Conservation (phyloP, 2,329 filamentous ascomycete genomes). For the Neocatenulostroma microsporum region DNA sequence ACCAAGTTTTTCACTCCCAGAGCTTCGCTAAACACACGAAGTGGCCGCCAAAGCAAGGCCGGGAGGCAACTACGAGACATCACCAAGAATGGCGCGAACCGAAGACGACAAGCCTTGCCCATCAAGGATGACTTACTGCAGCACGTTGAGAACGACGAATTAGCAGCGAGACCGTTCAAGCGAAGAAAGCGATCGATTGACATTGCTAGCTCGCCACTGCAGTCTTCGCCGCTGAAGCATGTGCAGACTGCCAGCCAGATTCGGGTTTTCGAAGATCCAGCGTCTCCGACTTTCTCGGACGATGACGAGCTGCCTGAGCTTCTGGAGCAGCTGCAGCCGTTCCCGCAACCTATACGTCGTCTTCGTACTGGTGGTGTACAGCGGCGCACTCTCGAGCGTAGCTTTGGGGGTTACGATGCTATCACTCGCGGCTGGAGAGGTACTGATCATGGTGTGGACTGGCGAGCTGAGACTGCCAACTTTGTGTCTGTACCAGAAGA, state of each 20-base stretch:
- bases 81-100: constrained; percentile 40
- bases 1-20: constrained; percentile 46
- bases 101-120: constrained; percentile 12
- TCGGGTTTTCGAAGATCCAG: constrained; percentile 16
- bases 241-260: constrained; percentile 18
- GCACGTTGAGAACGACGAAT: constrained; percentile 11
- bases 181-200: constrained; percentile 25
- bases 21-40: constrained; percentile 23
- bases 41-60: constrained; percentile 30
- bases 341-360: constrained; percentile 36
- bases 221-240: constrained; percentile 43
- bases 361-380: constrained; percentile 29
- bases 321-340: constrained; percentile 33
- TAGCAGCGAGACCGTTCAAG: constrained; percentile 22
- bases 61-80: constrained; percentile 44
- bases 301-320: constrained; percentile 35
- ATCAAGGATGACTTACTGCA: constrained; percentile 12
- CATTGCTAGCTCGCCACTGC: constrained; percentile 40
- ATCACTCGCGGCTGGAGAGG: constrained; percentile 32
- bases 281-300: constrained; percentile 14
- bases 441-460: constrained; percentile 41
- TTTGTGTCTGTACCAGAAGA: constrained; percentile 54
- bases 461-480: constrained; percentile 51
- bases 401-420: constrained; percentile 38
- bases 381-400: constrained; percentile 37